Percentiles rank a stretch among this genome's conserved stretches.
Evolutionary conservation across 2,329 filamentous ascomycete species (phyloP).

Genomic region (Aspergillus cejpii): DNA sequence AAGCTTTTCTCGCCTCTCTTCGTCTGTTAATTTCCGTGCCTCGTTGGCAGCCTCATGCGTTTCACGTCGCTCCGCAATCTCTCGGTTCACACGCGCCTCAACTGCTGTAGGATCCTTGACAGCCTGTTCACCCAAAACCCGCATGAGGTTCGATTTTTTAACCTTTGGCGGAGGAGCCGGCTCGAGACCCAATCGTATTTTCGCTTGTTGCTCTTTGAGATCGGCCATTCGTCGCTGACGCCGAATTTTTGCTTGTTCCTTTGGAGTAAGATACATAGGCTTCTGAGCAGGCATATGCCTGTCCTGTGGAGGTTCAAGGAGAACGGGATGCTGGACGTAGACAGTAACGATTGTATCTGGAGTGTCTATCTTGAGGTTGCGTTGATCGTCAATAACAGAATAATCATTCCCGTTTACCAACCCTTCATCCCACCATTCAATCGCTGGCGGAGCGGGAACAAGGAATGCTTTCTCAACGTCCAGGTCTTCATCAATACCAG

Average conservation of each 20-base stretch:
- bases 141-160: slow-evolving; percentile 96
- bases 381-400: slow-evolving; percentile 58
- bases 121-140: slow-evolving; percentile 82
- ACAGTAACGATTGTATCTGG: slow-evolving; percentile 82
- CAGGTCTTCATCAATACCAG: slow-evolving; percentile 86
- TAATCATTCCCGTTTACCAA: slow-evolving; percentile 71
- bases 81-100: slow-evolving; percentile 84
- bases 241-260: slow-evolving; percentile 85
- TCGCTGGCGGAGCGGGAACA: slow-evolving; percentile 71
- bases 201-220: slow-evolving; percentile 91
- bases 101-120: slow-evolving; percentile 97
- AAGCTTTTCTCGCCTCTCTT: slow-evolving; percentile 79
- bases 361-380: slow-evolving; percentile 64
- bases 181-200: slow-evolving; percentile 83
- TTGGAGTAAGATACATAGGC: slow-evolving; percentile 83
- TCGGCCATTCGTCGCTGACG: slow-evolving; percentile 87
- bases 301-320: slow-evolving; percentile 86
- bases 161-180: slow-evolving; percentile 91
- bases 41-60: slow-evolving; percentile 74
- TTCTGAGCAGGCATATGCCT: slow-evolving; percentile 72
- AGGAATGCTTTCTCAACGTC: slow-evolving; percentile 85
- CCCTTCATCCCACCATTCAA: slow-evolving; percentile 98
- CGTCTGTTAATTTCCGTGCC: slow-evolving; percentile 79
- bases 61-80: slow-evolving; percentile 79
- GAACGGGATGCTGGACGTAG: slow-evolving; percentile 88